Conservation (phyloP, 139 green algal genomes). For the Spirogloea muscicola region DNA sequence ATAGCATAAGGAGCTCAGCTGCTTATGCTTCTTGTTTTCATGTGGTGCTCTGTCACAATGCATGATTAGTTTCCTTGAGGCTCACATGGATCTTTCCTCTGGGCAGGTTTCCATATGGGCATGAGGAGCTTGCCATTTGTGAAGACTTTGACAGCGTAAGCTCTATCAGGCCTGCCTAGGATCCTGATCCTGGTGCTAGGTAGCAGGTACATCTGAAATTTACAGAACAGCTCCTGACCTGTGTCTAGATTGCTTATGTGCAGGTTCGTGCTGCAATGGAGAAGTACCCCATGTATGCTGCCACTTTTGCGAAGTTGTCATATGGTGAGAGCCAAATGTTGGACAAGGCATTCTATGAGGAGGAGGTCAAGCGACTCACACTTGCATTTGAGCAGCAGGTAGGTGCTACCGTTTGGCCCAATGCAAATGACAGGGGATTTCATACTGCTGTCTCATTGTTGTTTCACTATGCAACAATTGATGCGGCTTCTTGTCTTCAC, state of each 20-base stretch:
- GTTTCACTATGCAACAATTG: too few species aligned
- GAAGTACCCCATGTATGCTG: constrained; percentile 42
- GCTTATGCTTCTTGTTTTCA: too few species aligned
- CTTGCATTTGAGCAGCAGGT: constrained; percentile 51
- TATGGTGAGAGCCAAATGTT: constrained; percentile 52
- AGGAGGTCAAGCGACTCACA: constrained; percentile 49
- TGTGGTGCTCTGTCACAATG: too few species aligned
- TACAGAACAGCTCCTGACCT: not conserved
- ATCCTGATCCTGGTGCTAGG: too few species aligned
- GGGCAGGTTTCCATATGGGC: constrained; percentile 51
- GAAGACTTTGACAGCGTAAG: constrained; percentile 99
- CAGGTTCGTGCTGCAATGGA: constrained; percentile 58
- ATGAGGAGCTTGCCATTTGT: constrained; percentile 83
- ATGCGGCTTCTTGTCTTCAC: too few species aligned
- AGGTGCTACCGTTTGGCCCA: not conserved
- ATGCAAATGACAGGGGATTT: not conserved
- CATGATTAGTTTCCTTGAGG: too few species aligned
- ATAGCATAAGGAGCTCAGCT: too few species aligned
- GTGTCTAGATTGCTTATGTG: constrained; percentile 2
- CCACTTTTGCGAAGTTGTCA: constrained; percentile 47
- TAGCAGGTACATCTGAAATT: too few species aligned
- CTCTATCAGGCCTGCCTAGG: too few species aligned
- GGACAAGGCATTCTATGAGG: constrained; percentile 55
- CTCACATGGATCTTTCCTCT: not conserved
- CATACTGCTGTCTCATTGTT: not conserved